Evolutionary conservation across 2,329 filamentous ascomycete genomes (phyloP).

Genomic region (Alternaria postmessia): DNA sequence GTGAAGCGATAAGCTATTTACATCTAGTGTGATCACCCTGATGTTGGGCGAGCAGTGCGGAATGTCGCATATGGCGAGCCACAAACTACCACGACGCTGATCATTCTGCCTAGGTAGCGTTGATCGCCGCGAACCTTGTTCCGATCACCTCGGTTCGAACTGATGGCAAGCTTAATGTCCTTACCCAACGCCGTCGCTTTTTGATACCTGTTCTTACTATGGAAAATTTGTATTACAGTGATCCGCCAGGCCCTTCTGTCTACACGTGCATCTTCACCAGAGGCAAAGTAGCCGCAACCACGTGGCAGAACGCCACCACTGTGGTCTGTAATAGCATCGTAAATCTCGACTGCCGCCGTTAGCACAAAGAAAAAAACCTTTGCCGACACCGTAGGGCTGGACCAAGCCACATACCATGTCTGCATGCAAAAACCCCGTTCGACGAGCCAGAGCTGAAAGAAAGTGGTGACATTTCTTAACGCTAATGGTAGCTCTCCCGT

Average conservation of each 20-base stretch:
- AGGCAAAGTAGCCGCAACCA: background rate
- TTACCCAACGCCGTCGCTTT: background rate
- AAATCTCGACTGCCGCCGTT: background rate
- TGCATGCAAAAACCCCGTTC: background rate
- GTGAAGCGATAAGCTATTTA: background rate
- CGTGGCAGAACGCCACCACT: background rate
- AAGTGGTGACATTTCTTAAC: background rate
- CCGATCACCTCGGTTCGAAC: background rate
- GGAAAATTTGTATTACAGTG: background rate
- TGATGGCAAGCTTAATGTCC: background rate
- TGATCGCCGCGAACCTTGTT: conserved; percentile 1
- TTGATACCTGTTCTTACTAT: background rate
- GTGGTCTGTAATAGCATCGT: background rate
- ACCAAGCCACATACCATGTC: background rate
- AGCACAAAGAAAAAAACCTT: background rate
- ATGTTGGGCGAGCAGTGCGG: background rate
- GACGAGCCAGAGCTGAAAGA: background rate
- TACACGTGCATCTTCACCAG: background rate
- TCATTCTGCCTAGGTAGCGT: background rate
- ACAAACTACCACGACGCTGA: background rate
- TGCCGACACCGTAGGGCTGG: conserved; percentile 2
- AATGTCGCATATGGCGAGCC: background rate
- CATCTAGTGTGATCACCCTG: background rate
- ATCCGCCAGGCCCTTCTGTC: background rate
- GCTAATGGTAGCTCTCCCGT: background rate